Evolutionary conservation across 371 early-diverging fungal genomes (phyloP), one percentile per base, ranked within the genome.

Genomic region (Lichtheimia hyalospora): DNA sequence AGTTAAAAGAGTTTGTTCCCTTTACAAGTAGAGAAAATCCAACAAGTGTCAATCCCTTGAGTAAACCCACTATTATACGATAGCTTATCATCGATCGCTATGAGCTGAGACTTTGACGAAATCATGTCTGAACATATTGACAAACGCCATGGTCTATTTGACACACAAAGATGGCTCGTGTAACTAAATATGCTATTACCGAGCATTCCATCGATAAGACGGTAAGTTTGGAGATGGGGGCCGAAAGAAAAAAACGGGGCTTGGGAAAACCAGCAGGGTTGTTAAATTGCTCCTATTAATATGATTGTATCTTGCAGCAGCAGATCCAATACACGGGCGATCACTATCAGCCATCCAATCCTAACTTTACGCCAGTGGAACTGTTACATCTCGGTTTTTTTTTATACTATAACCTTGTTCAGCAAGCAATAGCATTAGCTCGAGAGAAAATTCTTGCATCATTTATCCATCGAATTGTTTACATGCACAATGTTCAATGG

Each of bases 381-480:
- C 76, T 75, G 60, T 65, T 75, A 6, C 71, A 83, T 8, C 63
- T 82, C 0, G n/a, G n/a, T n/a, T n/a, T n/a, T n/a, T n/a, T n/a
- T n/a, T n/a, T n/a, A n/a, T 50, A 73, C 13, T 86, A 79, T 64
- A 82, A 84, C 56, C 54, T 86, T 20, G 52, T 75, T 60, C 83
- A 84, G 40, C 84, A 83, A 54, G 71, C 79, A 10, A 80, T 83
- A 70, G 44, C 57, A 0, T 55, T 60, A 4, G 50, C 83, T 6
- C 79, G 83, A 18, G 83, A 83, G 25, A 14, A 40, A 5, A 64
- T 79, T 6, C 50, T 86, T 24, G 83, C 82, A 51, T 40, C 70
- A 6, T 60, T 71, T 56, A 68, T 85, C 12, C 57, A 84, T 18
- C 83, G 83, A 20, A 69, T 79, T 12, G 78, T 84, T n/a, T 84